phyloP scores from a whole-genome alignment of 768 basidiomycete species.

The Ramaria sp. region DNA sequence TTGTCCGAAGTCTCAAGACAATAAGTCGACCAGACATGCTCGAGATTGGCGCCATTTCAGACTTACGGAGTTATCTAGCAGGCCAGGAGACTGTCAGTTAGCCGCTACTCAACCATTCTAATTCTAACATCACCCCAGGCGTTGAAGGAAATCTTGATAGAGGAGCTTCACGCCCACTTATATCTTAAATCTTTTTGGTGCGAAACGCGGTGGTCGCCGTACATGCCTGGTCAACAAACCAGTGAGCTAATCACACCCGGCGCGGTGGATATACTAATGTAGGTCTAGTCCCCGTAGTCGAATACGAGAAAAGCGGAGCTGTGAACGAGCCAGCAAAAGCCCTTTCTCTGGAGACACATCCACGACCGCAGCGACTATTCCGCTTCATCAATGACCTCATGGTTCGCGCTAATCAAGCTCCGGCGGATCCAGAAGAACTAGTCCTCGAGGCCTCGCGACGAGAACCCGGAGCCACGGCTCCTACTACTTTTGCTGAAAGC shows the following conservation, averaged over 20 bases:
- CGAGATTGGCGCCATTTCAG: constrained; percentile 90
- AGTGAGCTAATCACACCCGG: constrained; percentile 38
- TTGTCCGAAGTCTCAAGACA: constrained; percentile 79
- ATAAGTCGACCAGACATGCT: constrained; percentile 89
- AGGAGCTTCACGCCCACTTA: constrained; percentile 94
- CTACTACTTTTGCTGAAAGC: not conserved
- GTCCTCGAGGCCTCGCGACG: constrained; percentile 9
- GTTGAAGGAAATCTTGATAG: constrained; percentile 83
- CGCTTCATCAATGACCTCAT: constrained; percentile 57
- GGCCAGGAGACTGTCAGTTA: constrained; percentile 75
- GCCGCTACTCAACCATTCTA: not conserved
- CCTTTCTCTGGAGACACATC: constrained; percentile 24
- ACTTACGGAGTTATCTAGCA: constrained; percentile 73
- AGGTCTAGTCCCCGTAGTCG: constrained; percentile 50
- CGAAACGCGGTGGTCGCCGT: constrained; percentile 84
- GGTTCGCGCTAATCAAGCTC: constrained; percentile 68
- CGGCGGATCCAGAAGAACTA: constrained; percentile 47
- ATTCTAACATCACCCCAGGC: constrained; percentile 37
- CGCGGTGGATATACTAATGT: not conserved
- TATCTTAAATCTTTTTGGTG: constrained; percentile 97
- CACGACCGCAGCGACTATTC: constrained; percentile 41
- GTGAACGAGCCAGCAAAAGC: constrained; percentile 16
- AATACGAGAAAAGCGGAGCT: constrained; percentile 43
- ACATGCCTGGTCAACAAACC: constrained; percentile 64
- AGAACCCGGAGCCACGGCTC: not conserved